phyloP scores from a whole-genome alignment of 2,329 filamentous ascomycete species.

The Curvularia eragrostidis region DNA sequence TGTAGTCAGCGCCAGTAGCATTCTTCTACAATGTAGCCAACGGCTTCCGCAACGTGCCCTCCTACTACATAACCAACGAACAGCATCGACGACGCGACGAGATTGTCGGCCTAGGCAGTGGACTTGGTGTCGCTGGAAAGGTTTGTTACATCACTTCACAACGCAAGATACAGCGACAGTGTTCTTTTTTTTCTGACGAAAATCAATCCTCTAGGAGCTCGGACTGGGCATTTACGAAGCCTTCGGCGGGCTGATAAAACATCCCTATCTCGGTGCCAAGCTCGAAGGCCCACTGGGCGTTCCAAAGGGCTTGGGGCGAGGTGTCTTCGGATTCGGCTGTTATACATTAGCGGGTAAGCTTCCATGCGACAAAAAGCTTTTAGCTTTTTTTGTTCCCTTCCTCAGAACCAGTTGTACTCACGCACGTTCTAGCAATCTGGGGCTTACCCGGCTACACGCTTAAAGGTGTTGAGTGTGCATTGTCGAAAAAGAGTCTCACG shows the following conservation, averaged over 20 bases:
- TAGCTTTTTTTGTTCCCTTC: neutral
- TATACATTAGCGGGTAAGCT: conserved; percentile 7
- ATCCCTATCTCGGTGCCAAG: conserved; percentile 71
- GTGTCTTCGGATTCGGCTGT: conserved; percentile 7
- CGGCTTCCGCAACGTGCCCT: conserved; percentile 28
- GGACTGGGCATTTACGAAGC: conserved; percentile 77
- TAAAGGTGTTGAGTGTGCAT: conserved; percentile 18
- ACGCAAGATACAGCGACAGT: neutral
- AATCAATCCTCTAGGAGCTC: conserved; percentile 60
- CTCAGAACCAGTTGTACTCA: neutral
- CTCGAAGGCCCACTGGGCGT: conserved; percentile 69
- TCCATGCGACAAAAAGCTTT: too few relatives aligned
- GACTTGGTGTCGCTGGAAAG: conserved; percentile 74
- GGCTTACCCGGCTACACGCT: conserved; percentile 22
- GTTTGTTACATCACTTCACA: neutral
- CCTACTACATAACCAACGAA: conserved; percentile 26
- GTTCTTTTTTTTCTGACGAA: neutral
- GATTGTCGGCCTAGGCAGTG: conserved; percentile 71
- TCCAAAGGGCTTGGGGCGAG: conserved; percentile 42
- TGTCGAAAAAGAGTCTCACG: conserved; percentile 17
- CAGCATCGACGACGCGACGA: conserved; percentile 26
- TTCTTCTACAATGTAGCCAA: conserved; percentile 33
- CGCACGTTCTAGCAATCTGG: conserved; percentile 9
- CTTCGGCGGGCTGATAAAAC: conserved; percentile 75
- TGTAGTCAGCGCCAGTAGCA: conserved; percentile 21